phyloP scores from a whole-genome alignment of 768 basidiomycete genomes.

The Hygrocybe punicea region DNA sequence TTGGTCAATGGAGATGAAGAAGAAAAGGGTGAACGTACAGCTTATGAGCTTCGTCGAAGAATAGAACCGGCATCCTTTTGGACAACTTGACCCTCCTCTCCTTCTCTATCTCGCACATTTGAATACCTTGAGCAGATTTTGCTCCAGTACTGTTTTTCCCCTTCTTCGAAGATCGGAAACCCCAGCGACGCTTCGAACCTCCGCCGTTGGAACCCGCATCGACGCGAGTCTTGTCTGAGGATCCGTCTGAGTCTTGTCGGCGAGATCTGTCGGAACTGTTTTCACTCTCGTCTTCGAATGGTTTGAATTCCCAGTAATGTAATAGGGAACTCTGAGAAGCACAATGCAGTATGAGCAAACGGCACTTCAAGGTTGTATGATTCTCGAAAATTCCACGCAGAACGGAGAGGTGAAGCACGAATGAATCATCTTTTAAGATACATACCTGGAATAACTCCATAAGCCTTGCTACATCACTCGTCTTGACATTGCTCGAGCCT shows the following conservation, averaged over 20 bases:
- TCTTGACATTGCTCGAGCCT: conserved; percentile 53
- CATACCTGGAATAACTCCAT: conserved; percentile 81
- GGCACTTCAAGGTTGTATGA: too few species aligned
- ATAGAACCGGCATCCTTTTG: conserved; percentile 75
- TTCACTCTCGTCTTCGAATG: conserved; percentile 29
- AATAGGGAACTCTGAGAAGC: conserved; percentile 56
- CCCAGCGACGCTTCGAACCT: conserved; percentile 2
- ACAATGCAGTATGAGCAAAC: background rate
- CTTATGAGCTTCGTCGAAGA: conserved; percentile 85
- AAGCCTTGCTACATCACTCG: conserved; percentile 75
- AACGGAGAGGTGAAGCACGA: background rate
- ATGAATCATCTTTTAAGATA: background rate
- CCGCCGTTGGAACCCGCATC: conserved; percentile 3
- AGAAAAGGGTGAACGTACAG: conserved; percentile 57
- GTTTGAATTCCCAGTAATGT: conserved; percentile 69
- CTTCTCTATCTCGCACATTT: conserved; percentile 34
- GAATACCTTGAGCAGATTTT: conserved; percentile 19
- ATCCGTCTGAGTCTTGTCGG: conserved; percentile 6
- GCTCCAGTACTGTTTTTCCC: conserved; percentile 26
- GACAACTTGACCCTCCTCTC: conserved; percentile 33
- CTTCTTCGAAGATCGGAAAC: conserved; percentile 13
- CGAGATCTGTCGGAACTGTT: conserved; percentile 27
- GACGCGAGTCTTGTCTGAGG: conserved; percentile 8
- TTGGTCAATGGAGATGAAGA: background rate
- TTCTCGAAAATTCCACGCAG: too few species aligned